phyloP scores from a whole-genome alignment of 148 eudicot genomes.

The Camellia sinensis region DNA sequence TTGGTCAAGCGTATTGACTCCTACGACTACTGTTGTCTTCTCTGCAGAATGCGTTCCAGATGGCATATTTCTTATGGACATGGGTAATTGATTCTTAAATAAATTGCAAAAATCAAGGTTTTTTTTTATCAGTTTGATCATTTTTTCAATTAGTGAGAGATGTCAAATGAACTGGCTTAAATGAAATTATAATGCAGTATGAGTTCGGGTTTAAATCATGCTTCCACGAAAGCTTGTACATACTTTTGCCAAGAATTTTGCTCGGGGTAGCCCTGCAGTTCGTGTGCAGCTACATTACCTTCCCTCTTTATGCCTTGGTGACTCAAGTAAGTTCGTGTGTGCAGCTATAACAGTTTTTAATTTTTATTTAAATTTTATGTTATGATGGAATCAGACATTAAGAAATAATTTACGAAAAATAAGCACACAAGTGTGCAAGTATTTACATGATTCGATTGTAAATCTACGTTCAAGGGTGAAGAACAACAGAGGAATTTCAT shows the following conservation, averaged over 20 bases:
- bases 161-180: neutral
- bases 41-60: constrained; percentile 51
- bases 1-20: neutral
- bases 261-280: constrained; percentile 29
- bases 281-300: constrained; percentile 40
- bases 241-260: constrained; percentile 24
- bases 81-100: constrained; percentile 25
- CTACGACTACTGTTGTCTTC: neutral
- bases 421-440: too few relatives aligned
- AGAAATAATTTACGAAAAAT: too few relatives aligned
- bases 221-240: constrained; percentile 31
- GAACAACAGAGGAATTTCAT: too few relatives aligned
- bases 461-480: too few relatives aligned
- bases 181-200: constrained; percentile 22
- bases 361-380: too few relatives aligned
- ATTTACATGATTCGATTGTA: too few relatives aligned
- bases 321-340: constrained; percentile 28
- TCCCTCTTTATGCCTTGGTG: constrained; percentile 42
- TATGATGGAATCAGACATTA: too few relatives aligned
- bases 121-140: too few relatives aligned
- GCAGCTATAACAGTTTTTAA: too few relatives aligned
- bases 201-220: constrained; percentile 35
- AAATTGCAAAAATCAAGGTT: neutral
- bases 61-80: constrained; percentile 47
- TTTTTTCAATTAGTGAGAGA: neutral